Evolutionary conservation across 257 asterid genomes (phyloP), one percentile per base, ranked within the genome.

Genomic region (Striga asiatica): DNA sequence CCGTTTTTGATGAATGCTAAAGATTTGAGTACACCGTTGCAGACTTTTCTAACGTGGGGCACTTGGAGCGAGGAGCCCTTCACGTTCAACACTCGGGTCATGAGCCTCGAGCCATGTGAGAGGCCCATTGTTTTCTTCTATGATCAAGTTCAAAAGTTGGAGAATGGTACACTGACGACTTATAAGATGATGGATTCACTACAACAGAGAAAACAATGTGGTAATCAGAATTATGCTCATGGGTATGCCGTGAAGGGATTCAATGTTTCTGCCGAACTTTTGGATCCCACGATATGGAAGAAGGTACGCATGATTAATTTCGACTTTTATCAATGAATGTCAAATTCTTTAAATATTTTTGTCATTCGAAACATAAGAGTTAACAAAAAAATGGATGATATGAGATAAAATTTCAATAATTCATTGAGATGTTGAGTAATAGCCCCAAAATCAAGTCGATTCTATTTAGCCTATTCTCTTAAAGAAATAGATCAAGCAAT

Each of bases 41-140:
- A 66, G 35, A 88, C 97, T 6, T 88, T 84, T 58, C 29, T 82
- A 18, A 76, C 94, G 11, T 84, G 92, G 95, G 75, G 78, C 48
- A 39, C 64, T 0, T 76, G 95, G 88, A 59, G 74, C 12, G 66
- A 56, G 2, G 71, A 58, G 6, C 86, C 97, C 0, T 88, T 82
- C 56, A 74, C 89, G 1, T 81, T 84, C 23, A 71, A 88, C 38
- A 80, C 94, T 10, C 67, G 88, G 48, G 6, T 19, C 34, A 39
- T 72, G 66, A 74, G 64, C 58, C 32, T 66, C 2, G 66, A 76
- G 39, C 84, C 84, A 8, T 84, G 97, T 14, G 69, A 73, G 16
- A 69, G 80, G 21, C 93, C 97, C 16, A 1, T 82, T 1, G 39
- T 78, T 2, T 74, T 58, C 62, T 82, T 64, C 19, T 66, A 76